Evolutionary conservation across 2,329 filamentous ascomycete genomes (phyloP).

Genomic region (Colletotrichum ledebouriae): DNA sequence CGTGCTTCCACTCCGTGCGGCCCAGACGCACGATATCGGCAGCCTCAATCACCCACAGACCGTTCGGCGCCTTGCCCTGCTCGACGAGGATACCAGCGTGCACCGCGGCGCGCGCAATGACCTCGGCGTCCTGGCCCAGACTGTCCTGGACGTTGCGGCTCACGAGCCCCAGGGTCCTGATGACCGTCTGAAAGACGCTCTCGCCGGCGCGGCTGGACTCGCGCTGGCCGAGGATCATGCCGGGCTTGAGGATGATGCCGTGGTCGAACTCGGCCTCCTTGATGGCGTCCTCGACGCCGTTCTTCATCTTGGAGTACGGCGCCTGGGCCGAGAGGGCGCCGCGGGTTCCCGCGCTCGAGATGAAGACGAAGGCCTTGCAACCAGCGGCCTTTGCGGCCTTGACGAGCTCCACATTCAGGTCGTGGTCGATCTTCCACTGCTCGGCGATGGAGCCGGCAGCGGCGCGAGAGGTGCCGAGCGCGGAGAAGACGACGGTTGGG

Average conservation of each 20-base stretch:
- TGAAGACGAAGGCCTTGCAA: conserved; percentile 80
- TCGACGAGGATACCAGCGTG: conserved; percentile 69
- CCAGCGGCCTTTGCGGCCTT: conserved; percentile 80
- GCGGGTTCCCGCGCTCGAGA: conserved; percentile 71
- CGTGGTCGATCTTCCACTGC: conserved; percentile 90
- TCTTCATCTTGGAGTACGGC: conserved; percentile 80
- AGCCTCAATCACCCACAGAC: conserved; percentile 72
- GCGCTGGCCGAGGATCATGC: conserved; percentile 79
- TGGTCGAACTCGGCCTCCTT: conserved; percentile 80
- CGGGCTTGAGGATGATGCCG: conserved; percentile 80
- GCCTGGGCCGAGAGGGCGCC: conserved; percentile 57
- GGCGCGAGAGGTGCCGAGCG: conserved; percentile 83
- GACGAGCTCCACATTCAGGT: conserved; percentile 85
- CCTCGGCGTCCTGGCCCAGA: conserved; percentile 80
- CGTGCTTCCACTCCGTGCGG: conserved; percentile 66
- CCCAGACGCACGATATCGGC: conserved; percentile 77
- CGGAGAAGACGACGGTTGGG: conserved; percentile 79
- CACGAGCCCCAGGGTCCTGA: conserved; percentile 68
- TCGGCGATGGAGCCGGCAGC: conserved; percentile 81
- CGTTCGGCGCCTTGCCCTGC: conserved; percentile 70
- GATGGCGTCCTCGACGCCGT: conserved; percentile 85
- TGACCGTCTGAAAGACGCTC: conserved; percentile 66
- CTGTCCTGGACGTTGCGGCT: conserved; percentile 70
- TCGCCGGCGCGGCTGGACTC: conserved; percentile 72
- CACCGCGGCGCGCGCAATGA: conserved; percentile 78